Evolutionary conservation across 225 moss, liverwort and hornwort genomes (phyloP).

Genomic region (Physcomitrium patens): DNA sequence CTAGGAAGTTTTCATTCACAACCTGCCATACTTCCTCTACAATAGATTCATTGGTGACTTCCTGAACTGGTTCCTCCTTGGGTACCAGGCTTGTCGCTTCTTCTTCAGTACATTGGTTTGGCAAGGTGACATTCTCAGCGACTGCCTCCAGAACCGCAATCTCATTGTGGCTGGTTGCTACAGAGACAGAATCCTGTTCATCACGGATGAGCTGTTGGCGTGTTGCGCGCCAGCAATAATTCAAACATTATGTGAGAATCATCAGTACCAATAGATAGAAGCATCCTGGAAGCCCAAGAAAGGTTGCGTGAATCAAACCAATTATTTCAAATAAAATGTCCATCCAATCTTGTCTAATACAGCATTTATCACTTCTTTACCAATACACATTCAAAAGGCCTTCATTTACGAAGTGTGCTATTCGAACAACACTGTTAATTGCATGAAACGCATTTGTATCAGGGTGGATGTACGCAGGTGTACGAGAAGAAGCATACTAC

Average conservation of each 20-base stretch:
- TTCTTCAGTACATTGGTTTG: constrained; percentile 38
- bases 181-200: constrained; percentile 30
- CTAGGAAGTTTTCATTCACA: constrained; percentile 82
- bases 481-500: background rate
- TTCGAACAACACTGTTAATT: background rate
- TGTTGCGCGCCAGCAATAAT: background rate
- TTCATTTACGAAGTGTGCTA: background rate
- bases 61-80: constrained; percentile 47
- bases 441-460: background rate
- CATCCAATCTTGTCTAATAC: too few species aligned
- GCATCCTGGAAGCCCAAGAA: background rate
- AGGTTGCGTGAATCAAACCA: background rate
- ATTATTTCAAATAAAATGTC: background rate
- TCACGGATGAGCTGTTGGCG: constrained; percentile 16
- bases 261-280: background rate
- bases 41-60: constrained; percentile 80
- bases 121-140: constrained; percentile 30
- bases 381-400: too few species aligned
- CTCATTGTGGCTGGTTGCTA: constrained; percentile 19
- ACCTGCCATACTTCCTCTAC: constrained; percentile 90
- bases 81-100: constrained; percentile 35
- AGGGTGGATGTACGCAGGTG: background rate
- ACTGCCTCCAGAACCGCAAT: constrained; percentile 17
- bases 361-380: too few species aligned
- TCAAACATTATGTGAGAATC: background rate